Base-by-base conservation (phyloP, 768 basidiomycete species). In the Naganishia vaughanmartiniae region DNA sequence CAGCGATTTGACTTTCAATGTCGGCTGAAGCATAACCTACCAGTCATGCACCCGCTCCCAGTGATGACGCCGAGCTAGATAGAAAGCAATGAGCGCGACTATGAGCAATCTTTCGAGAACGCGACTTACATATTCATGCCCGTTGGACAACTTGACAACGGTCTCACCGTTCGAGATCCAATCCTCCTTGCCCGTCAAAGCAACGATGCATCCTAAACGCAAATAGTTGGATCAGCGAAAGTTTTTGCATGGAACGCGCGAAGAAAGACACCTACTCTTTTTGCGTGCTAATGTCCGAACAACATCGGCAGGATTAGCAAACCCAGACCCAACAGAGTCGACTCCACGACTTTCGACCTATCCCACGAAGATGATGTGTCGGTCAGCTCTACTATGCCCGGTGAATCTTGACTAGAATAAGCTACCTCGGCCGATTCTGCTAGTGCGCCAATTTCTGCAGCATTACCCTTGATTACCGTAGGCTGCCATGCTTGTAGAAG, bases 401-500 rank as follows among this genome's bases (percentile, higher is more conserved):
- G 21, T 46, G 7, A 51, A 24, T 17, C n/a, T 39, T 26, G 34
- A 53, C 3, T 2, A 17, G 46, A 45, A 15, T 21, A 15, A 36
- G 30, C 54, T 54, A 90, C 93, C 84, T 94, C 94, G 17, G 80
- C 79, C 0, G 90, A 90, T n/a, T 88, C 85, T 1, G 88, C 86
- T 12, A 95, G 79, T 0, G 89, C 86, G 0, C 88, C 92, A 26
- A 97, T 87, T 82, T 97, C 94, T 0, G 77, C 82, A 0, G 92
- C 90, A 76, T 97, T 96, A 4, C 93, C 93, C 81, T 97, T 97
- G 81, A 97, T 93, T 26, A 95, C 90, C 21, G 89, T 89, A 14
- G 89, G 87, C 80, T 94, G 92, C 87, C 90, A 95, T 28, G 83
- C 81, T 70, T 89, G 83, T 24, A 95, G 81, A 15, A 95, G 84